Evolutionary conservation across 1,139 yeast species (phyloP).

Genomic region (Candida smagusa): DNA sequence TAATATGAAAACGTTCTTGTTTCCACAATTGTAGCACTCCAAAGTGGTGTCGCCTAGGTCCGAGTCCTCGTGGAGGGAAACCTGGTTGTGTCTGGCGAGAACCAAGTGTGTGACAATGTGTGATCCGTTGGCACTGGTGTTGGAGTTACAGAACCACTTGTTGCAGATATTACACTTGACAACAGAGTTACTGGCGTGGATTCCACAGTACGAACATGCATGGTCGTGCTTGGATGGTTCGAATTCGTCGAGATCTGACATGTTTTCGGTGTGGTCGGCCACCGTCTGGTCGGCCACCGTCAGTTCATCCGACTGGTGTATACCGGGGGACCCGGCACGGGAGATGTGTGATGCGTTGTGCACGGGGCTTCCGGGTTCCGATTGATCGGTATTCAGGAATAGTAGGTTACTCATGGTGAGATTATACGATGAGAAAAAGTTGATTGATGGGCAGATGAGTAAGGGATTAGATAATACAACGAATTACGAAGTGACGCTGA

Average conservation of each 20-base stretch:
- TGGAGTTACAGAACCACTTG: conserved; percentile 92
- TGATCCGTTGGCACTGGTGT: conserved; percentile 59
- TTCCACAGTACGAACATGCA: conserved; percentile 77
- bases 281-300: too few species aligned
- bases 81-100: conserved; percentile 71
- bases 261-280: too few species aligned
- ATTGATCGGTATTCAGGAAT: conserved; percentile 15
- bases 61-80: conserved; percentile 73
- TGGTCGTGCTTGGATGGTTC: conserved; percentile 11
- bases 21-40: conserved; percentile 92
- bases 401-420: conserved; percentile 23
- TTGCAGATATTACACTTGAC: conserved; percentile 75
- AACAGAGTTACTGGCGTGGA: conserved; percentile 62
- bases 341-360: too few species aligned
- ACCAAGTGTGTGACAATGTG: conserved; percentile 88
- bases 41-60: conserved; percentile 81
- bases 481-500: too few species aligned
- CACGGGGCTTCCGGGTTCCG: too few species aligned
- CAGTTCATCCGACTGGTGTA: too few species aligned
- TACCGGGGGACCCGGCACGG: too few species aligned
- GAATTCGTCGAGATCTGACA: too few species aligned
- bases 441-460: too few species aligned
- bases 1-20: conserved; percentile 70
- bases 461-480: too few species aligned
- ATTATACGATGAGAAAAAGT: not conserved